phyloP scores from a whole-genome alignment of 768 basidiomycete species.

The Lactifluus rugatus region DNA sequence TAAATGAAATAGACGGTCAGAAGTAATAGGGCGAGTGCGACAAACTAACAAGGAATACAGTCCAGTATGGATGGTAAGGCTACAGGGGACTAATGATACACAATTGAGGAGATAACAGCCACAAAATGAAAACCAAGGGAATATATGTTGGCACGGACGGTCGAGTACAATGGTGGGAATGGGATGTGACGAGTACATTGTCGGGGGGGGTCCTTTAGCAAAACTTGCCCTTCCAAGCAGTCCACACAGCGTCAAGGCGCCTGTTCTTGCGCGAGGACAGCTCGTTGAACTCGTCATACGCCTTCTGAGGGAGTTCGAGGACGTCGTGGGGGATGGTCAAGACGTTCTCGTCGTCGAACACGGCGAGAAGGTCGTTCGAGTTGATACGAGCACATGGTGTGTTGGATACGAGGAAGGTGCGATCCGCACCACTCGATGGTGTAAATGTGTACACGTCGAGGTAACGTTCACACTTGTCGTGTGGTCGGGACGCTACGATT shows the following conservation, averaged over 20 bases:
- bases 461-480: constrained; percentile 44
- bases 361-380: constrained; percentile 45
- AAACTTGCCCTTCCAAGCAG: constrained; percentile 31
- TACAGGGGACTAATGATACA: constrained; percentile 15
- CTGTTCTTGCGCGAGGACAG: constrained; percentile 43
- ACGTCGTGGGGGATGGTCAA: constrained; percentile 34
- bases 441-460: constrained; percentile 57
- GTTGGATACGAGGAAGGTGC: constrained; percentile 52
- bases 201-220: constrained; percentile 1
- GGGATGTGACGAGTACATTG: not conserved
- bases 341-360: constrained; percentile 40
- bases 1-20: not conserved
- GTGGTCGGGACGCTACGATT: constrained; percentile 45
- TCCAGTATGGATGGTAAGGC: not conserved
- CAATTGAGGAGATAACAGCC: not conserved
- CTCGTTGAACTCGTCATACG: constrained; percentile 49
- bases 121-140: not conserved
- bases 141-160: not conserved
- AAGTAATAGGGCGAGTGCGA: not conserved
- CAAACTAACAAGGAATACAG: not conserved
- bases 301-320: constrained; percentile 53
- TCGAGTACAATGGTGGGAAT: no score
- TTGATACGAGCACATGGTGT: constrained; percentile 56
- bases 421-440: constrained; percentile 45
- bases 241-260: constrained; percentile 52